Conservation (phyloP, 2,329 filamentous ascomycete genomes). For the Colletotrichum incanum region DNA sequence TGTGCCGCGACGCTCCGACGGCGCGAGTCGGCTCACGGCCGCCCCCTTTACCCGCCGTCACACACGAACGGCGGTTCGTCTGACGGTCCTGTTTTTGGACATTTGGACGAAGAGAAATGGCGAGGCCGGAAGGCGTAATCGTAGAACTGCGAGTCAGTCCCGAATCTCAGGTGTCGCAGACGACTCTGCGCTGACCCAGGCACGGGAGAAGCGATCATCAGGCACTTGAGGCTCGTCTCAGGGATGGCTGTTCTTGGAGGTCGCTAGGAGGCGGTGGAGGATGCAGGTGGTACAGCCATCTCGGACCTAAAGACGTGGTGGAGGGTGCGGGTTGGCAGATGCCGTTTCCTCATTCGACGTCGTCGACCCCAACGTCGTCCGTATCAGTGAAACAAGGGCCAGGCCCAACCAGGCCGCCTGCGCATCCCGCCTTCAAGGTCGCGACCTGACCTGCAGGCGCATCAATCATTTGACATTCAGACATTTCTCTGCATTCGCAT, state of each 20-base stretch:
- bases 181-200: constrained; percentile 39
- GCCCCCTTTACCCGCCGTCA: constrained; percentile 10
- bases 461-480: constrained; percentile 27
- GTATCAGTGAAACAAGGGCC: constrained; percentile 43
- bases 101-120: not conserved
- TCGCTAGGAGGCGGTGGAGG: constrained; percentile 38
- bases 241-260: constrained; percentile 30
- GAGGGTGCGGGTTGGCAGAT: constrained; percentile 39
- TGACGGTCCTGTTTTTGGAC: constrained; percentile 24
- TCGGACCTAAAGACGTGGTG: constrained; percentile 32
- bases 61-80: constrained; percentile 26
- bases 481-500: constrained; percentile 16
- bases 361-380: constrained; percentile 18
- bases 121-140: constrained; percentile 34
- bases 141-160: constrained; percentile 28
- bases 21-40: constrained; percentile 25
- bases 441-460: constrained; percentile 38
- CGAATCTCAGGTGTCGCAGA: constrained; percentile 24
- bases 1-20: constrained; percentile 17
- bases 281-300: constrained; percentile 38
- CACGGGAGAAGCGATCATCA: constrained; percentile 40
- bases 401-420: constrained; percentile 37
- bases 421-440: constrained; percentile 26
- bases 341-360: constrained; percentile 39
- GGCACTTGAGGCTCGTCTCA: constrained; percentile 41